Base-by-base conservation (phyloP, 2,329 filamentous ascomycete genomes). In the Dryadomyces quercus-mongolicae region DNA sequence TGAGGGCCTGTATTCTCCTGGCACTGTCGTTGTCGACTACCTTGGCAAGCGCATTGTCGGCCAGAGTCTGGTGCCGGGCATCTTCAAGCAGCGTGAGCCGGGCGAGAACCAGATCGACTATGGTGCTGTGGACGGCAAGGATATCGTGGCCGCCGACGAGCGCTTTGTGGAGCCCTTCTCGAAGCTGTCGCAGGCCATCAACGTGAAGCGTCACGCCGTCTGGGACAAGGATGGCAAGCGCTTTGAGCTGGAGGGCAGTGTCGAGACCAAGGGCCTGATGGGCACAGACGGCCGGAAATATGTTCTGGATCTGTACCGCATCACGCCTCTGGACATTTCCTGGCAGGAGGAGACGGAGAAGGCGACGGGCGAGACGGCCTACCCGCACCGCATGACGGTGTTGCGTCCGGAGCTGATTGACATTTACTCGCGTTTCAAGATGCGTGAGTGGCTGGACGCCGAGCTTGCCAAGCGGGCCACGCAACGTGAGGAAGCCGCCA, bases 101-200 rank as follows among this genome's bases (percentile, higher is more conserved):
- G 93, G 91, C 52, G 93, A 98, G 79, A 93, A 95, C 70, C 93
- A 97, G 70, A 97, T 98, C 62, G 93, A 98, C 68, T 98, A 98
- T 65, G 93, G 93, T 66, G 93, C 92, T 60, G 93, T 97, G 36
- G 93, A 98, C 67, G 93, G 94, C 60, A 95, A 95, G 71, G 93
- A 98, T 61, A 81, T 95, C 25, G 88, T 98, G 52, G 91, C 93
- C 0, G 86, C 88, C 13, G 89, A 97, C 64, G 85, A 94, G 65
- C 82, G 84, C 20, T 98, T 98, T 63, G 82, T 82, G 0, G 74
- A 85, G 31, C 78, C 88, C 10, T 98, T 98, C 63, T 83, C 88
- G 65, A 90, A 94, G 73, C 79, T 98, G 36, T 96, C 92, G 46
- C 90, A 92, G 70, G 82, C 89, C 2, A 78, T 97, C 63, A 87